Conservation (phyloP, 441 rosid species). For the Capsella rubella region DNA sequence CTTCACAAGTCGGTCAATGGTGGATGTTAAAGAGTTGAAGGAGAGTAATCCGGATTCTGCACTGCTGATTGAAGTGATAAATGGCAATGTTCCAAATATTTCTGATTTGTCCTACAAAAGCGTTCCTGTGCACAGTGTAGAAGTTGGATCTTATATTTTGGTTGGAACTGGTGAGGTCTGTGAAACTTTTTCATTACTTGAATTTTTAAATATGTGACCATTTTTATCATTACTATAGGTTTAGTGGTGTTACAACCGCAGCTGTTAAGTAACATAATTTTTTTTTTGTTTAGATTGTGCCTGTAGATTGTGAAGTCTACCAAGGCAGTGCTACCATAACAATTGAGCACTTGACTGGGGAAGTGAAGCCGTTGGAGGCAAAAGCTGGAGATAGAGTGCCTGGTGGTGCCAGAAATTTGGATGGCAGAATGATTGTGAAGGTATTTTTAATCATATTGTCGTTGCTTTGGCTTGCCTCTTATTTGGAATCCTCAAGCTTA, state of each 20-base stretch:
- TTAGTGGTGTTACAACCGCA: background rate
- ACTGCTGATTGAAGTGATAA: constrained; percentile 67
- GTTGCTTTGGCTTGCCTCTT: constrained; percentile 16
- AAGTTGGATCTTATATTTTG: constrained; percentile 85
- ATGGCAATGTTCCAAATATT: constrained; percentile 67
- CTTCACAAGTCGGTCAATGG: constrained; percentile 90
- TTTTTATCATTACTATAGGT: constrained; percentile 4
- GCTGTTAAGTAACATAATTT: constrained; percentile 25
- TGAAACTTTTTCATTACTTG: constrained; percentile 35
- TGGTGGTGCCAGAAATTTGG: constrained; percentile 97
- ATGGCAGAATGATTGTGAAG: constrained; percentile 96
- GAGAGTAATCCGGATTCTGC: constrained; percentile 93
- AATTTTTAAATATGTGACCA: constrained; percentile 3
- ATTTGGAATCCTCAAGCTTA: constrained; percentile 13
- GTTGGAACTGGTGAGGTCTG: constrained; percentile 99
- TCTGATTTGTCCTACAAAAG: constrained; percentile 78
- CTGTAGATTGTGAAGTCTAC: constrained; percentile 92
- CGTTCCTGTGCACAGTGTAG: constrained; percentile 84
- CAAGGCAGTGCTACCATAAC: constrained; percentile 94
- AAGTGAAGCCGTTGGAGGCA: constrained; percentile 89
- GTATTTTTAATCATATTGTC: constrained; percentile 45
- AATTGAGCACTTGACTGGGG: constrained; percentile 95
- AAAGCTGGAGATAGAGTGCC: constrained; percentile 91
- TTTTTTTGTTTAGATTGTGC: constrained; percentile 67
- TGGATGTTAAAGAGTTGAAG: constrained; percentile 92